Base-by-base conservation (phyloP, 768 basidiomycete species). In the Serendipita sp. region DNA sequence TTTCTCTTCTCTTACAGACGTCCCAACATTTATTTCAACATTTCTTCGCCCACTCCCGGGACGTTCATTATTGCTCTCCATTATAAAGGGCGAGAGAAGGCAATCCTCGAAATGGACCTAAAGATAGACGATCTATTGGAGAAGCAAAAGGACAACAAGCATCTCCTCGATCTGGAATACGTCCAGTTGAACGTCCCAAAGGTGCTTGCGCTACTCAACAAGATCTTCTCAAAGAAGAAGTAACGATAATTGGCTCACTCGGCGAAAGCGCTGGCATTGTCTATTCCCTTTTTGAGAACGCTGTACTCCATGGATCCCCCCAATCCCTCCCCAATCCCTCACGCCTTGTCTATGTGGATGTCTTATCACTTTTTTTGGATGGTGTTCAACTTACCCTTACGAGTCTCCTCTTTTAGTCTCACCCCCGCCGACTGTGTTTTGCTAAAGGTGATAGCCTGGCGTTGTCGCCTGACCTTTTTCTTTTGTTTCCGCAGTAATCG, bases 141-240 rank as follows among this genome's bases (percentile, higher is more conserved):
- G 75, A 97, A 97, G 93, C 95, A 98, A 91, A 96, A 97, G 77
- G 95, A 99, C 74, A 94, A 95, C 76, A 94, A 97, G 70, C 91
- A 94, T 70, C 78, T 94, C 37, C 76, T 99, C 67, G 96, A 99
- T 76, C 79, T 99, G 67, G 96, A 98, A 76, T 98, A 99, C 72
- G 95, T 97, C 64, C 91, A 96, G 74, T 77, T 97, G 67, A 95
- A 96, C 73, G 95, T 98, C 33, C 90, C 91, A 0, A 97, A 97
- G 75, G 91, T 96, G 58, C 79, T 96, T 40, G 87, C 83, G 34
- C 81, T 96, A 64, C 79, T 95, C 71, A 95, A 91, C 80, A 95
- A 95, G 77, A 91, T 95, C 67, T 91, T 92, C 71, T 85, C 86
- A 23, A 90, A 89, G 76, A 86, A 89, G 16, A 70, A 70, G 65